Conservation (phyloP, 2,329 filamentous ascomycete species). For the Epichloe scottii region DNA sequence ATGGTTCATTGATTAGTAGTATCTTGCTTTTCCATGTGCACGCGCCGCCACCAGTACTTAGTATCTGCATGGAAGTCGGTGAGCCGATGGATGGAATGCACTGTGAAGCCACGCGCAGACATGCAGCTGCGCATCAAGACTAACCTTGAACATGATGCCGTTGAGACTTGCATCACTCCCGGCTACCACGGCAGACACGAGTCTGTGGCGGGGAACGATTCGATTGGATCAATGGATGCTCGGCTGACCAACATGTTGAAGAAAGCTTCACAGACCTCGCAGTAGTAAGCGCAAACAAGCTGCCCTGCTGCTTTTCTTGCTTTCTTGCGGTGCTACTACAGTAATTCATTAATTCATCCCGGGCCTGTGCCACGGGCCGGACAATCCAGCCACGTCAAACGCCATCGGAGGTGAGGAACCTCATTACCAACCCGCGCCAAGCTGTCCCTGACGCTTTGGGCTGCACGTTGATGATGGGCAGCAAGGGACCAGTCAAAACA, state of each 20-base stretch:
- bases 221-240: not conserved
- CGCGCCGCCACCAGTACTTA: too few relatives aligned
- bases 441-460: too few relatives aligned
- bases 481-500: too few relatives aligned
- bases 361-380: not conserved
- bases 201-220: not conserved
- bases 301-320: not conserved
- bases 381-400: not conserved
- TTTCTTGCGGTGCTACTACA: not conserved
- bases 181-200: conserved; percentile 4
- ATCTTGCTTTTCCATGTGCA: too few relatives aligned
- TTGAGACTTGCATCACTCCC: not conserved
- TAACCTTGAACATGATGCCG: not conserved
- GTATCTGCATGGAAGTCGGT: not conserved
- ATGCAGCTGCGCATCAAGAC: not conserved
- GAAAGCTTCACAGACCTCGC: not conserved
- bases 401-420: not conserved
- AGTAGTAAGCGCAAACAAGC: not conserved
- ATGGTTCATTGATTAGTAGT: too few relatives aligned
- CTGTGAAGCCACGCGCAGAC: not conserved
- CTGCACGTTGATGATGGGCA: too few relatives aligned
- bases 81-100: not conserved
- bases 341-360: not conserved
- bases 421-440: not conserved
- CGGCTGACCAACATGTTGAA: not conserved